Conservation (phyloP, 2,329 filamentous ascomycete genomes). For the Exophiala calicioides region DNA sequence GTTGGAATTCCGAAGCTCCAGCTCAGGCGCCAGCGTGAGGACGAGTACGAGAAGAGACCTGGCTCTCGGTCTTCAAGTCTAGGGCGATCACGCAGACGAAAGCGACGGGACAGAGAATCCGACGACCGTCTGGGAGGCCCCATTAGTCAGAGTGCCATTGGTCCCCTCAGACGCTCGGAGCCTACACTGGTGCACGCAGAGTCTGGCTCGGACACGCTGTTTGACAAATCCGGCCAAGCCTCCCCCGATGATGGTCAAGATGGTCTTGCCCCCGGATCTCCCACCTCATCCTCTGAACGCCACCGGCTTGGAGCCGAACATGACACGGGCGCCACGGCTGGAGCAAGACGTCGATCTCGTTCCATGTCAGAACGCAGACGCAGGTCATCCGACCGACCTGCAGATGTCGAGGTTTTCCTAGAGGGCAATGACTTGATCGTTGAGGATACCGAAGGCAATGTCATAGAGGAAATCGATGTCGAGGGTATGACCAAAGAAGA, state of each 20-base stretch:
- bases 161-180: constrained; percentile 56
- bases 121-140: constrained; percentile 81
- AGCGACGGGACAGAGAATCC: constrained; percentile 67
- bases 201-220: constrained; percentile 27
- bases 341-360: constrained; percentile 1
- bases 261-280: constrained; percentile 12
- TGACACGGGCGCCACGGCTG: too few species aligned
- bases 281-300: constrained; percentile 32
- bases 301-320: constrained; percentile 43
- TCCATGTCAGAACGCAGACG: background rate
- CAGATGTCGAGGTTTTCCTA: constrained; percentile 69
- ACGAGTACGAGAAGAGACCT: constrained; percentile 58
- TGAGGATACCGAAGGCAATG: constrained; percentile 85
- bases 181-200: constrained; percentile 18
- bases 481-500: constrained; percentile 55
- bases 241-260: constrained; percentile 25
- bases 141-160: constrained; percentile 86
- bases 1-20: constrained; percentile 74
- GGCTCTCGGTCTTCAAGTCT: constrained; percentile 58
- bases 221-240: constrained; percentile 30
- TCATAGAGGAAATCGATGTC: constrained; percentile 65
- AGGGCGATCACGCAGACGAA: constrained; percentile 54
- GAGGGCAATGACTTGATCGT: constrained; percentile 78
- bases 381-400: constrained; percentile 6
- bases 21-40: constrained; percentile 76